A percentile compares a stretch with the other conserved stretches of the same genome.
These are phyloP conservation scores for Carex myosuroides DNA, from an alignment of 176 grass and related monocot species.

Conservation along the genomic window DNA sequence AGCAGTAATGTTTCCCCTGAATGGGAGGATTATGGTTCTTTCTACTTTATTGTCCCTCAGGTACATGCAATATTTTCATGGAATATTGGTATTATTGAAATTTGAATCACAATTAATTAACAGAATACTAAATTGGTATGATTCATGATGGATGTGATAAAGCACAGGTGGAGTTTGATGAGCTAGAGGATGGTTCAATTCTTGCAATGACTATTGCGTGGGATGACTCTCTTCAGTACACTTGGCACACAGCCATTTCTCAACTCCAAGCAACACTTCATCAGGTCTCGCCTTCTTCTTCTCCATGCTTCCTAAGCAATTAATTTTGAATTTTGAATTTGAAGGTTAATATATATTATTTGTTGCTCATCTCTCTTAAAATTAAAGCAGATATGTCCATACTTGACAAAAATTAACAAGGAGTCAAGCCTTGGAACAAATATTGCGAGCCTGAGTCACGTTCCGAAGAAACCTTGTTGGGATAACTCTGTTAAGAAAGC, in stretches of 20 bases:
- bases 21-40: conserved; percentile 79
- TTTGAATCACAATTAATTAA: background rate
- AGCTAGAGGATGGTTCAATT: conserved; percentile 68
- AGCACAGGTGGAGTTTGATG: conserved; percentile 75
- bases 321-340: background rate
- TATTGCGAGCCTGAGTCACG: conserved; percentile 60
- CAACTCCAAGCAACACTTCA: conserved; percentile 51
- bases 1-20: conserved; percentile 41
- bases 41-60: conserved; percentile 85
- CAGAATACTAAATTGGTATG: background rate
- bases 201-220: conserved; percentile 68
- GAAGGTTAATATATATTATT: background rate
- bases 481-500: conserved; percentile 75
- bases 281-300: conserved; percentile 24
- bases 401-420: conserved; percentile 31
- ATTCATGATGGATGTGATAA: conserved; percentile 8
- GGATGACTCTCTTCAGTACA: conserved; percentile 68
- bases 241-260: conserved; percentile 49
- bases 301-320: background rate
- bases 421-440: conserved; percentile 38
- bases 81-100: background rate
- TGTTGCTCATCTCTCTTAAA: background rate
- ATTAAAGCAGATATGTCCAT: conserved; percentile 55
- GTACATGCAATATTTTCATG: conserved; percentile 21
- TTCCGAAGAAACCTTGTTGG: conserved; percentile 76